phyloP scores from a whole-genome alignment of 139 green algal genomes.

The Auxenochlorella protothecoides region DNA sequence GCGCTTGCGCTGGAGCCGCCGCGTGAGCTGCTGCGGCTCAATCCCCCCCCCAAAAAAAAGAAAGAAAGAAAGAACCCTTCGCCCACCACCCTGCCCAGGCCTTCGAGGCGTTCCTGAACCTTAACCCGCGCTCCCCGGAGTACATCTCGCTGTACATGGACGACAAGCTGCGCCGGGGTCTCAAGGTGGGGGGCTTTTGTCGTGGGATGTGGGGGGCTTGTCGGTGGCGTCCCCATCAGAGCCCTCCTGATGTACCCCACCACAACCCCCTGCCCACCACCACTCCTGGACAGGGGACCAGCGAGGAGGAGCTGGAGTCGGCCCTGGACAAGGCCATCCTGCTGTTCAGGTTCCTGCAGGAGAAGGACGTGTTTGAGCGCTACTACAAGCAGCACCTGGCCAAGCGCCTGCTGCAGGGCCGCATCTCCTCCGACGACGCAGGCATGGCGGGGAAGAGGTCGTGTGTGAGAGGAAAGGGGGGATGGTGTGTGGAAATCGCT shows the following conservation, averaged over 20 bases:
- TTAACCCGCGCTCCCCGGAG: constrained; percentile 78
- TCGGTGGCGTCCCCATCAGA: background rate
- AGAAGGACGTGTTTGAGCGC: constrained; percentile 99
- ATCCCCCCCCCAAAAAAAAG: no score
- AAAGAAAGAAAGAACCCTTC: no score
- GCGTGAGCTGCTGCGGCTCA: no score
- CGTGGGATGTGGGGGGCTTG: background rate
- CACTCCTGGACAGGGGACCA: constrained; percentile 39
- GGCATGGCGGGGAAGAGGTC: background rate
- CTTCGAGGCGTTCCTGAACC: constrained; percentile 95
- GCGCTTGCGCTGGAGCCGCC: no score
- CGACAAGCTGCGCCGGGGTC: constrained; percentile 70
- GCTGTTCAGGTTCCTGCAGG: constrained; percentile 79
- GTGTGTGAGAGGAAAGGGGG: no score
- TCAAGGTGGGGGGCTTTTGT: constrained; percentile 19
- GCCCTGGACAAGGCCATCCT: constrained; percentile 88
- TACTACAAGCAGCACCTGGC: constrained; percentile 98
- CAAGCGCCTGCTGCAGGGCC: constrained; percentile 81
- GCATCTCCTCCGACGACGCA: constrained; percentile 18
- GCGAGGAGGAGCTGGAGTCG: constrained; percentile 77
- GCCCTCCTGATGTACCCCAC: background rate
- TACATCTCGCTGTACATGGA: constrained; percentile 97
- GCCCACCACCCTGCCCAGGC: constrained; percentile 9
- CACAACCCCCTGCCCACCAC: background rate
- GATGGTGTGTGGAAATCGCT: no score